These are phyloP conservation scores for Neolentinus lepideus DNA, from an alignment of 1,284 basidiomycete genomes.

Conservation along the genomic window DNA sequence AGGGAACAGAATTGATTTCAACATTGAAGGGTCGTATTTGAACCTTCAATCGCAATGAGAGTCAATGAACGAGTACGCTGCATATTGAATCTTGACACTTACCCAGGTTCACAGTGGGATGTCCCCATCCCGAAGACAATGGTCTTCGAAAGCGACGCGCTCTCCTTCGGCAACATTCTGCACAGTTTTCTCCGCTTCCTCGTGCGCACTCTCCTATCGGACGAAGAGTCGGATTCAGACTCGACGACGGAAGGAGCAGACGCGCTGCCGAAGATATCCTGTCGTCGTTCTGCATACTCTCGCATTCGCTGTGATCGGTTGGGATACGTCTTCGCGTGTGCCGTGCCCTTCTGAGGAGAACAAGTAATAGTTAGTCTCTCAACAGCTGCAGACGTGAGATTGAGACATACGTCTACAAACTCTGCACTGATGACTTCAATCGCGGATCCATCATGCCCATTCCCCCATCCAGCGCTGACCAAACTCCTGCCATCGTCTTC, in stretches of 20 bases:
- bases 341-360: conserved; percentile 33
- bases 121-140: conserved; percentile 18
- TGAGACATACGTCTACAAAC: conserved; percentile 48
- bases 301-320: conserved; percentile 58
- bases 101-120: conserved; percentile 23
- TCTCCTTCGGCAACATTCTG: background rate
- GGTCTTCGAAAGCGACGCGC: background rate
- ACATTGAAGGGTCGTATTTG: conserved; percentile 45
- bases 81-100: background rate
- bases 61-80: background rate
- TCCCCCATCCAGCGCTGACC: conserved; percentile 65
- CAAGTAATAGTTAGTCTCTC: conserved; percentile 4
- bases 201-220: conserved; percentile 23
- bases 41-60: conserved; percentile 30
- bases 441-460: conserved; percentile 67
- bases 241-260: conserved; percentile 15
- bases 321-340: conserved; percentile 44
- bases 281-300: conserved; percentile 58
- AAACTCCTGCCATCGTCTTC: conserved; percentile 56
- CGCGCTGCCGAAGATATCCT: conserved; percentile 38
- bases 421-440: conserved; percentile 59
- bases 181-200: conserved; percentile 9
- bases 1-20: conserved; percentile 41
- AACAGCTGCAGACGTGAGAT: conserved; percentile 6
- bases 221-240: conserved; percentile 23